A percentile compares a stretch with the other conserved stretches of the same genome.
Conservation (phyloP, 2,329 filamentous ascomycete species). For the Didymellaceae sp. region DNA sequence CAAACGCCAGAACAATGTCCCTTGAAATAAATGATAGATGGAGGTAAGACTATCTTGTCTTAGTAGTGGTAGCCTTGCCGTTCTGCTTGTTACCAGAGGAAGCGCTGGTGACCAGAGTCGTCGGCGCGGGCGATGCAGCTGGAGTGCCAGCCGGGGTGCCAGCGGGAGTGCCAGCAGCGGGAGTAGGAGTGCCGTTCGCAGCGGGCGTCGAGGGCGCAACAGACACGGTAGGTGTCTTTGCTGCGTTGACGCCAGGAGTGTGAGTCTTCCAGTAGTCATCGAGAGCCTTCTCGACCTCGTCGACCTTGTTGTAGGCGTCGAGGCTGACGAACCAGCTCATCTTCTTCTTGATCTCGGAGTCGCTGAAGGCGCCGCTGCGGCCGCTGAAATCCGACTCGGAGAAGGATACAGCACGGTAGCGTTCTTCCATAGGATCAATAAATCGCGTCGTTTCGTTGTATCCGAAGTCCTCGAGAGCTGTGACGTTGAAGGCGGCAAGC, state of each 20-base stretch:
- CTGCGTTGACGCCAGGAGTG: not conserved
- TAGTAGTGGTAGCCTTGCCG: not conserved
- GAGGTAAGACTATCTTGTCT: too few species aligned
- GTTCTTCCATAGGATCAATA: slow-evolving; percentile 39
- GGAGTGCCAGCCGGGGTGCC: too few species aligned
- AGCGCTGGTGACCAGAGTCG: not conserved
- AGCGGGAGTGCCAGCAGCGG: too few species aligned
- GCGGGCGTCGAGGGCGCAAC: not conserved
- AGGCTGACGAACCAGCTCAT: slow-evolving; percentile 31
- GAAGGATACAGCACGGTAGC: slow-evolving; percentile 28
- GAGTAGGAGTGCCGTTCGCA: not conserved
- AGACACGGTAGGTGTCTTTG: not conserved
- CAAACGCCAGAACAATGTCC: too few species aligned
- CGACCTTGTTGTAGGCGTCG: slow-evolving; percentile 37
- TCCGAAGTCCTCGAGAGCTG: slow-evolving; percentile 39
- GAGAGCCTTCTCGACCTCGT: slow-evolving; percentile 33
- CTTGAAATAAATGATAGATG: too few species aligned
- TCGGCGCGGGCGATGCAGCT: not conserved
- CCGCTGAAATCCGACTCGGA: slow-evolving; percentile 20
- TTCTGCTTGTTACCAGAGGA: not conserved
- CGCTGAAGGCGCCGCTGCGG: not conserved
- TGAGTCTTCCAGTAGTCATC: slow-evolving; percentile 32
- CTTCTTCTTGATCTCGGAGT: slow-evolving; percentile 28
- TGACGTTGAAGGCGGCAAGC: slow-evolving; percentile 55
- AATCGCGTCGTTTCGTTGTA: slow-evolving; percentile 45